Evolutionary conservation across 345 rosid genomes (phyloP).

Genomic region (Citrus cavaleriei): DNA sequence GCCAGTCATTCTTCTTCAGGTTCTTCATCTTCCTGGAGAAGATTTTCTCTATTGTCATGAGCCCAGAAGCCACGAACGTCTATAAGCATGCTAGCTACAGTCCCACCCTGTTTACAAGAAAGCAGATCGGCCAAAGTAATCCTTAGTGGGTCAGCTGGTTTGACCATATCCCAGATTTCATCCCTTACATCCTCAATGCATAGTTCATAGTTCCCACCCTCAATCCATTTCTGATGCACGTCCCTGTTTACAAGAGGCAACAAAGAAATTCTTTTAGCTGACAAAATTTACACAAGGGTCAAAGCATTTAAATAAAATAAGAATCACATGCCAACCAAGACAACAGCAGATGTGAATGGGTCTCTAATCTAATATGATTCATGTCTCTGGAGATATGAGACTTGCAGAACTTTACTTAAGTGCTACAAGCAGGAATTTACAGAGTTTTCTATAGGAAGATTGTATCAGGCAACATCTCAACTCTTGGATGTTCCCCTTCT

Average conservation of each 20-base stretch:
- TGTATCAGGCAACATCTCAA: slow-evolving; percentile 87
- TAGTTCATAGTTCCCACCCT: slow-evolving; percentile 96
- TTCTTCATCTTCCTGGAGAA: slow-evolving; percentile 98
- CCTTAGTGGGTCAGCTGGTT: slow-evolving; percentile 76
- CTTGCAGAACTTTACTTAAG: slow-evolving; percentile 57
- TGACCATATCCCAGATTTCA: slow-evolving; percentile 99
- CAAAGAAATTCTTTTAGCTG: slow-evolving; percentile 1
- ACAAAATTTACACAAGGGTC: background rate
- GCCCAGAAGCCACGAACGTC: slow-evolving; percentile 99
- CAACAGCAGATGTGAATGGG: background rate
- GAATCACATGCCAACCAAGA: background rate
- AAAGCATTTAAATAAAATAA: background rate
- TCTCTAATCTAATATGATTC: background rate
- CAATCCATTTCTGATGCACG: slow-evolving; percentile 98
- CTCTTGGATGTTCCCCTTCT: slow-evolving; percentile 88
- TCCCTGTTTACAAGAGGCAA: slow-evolving; percentile 51
- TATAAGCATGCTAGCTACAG: slow-evolving; percentile 93
- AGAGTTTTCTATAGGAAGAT: slow-evolving; percentile 83
- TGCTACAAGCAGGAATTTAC: slow-evolving; percentile 80
- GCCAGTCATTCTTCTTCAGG: slow-evolving; percentile 60
- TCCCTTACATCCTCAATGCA: slow-evolving; percentile 97
- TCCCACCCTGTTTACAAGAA: slow-evolving; percentile 94
- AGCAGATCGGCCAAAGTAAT: slow-evolving; percentile 76
- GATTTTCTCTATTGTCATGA: slow-evolving; percentile 98
- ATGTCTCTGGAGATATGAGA: slow-evolving; percentile 67